These are phyloP conservation scores for Dactylellina haptotyla DNA, from an alignment of 2,329 filamentous ascomycete species.

Conservation along the genomic window DNA sequence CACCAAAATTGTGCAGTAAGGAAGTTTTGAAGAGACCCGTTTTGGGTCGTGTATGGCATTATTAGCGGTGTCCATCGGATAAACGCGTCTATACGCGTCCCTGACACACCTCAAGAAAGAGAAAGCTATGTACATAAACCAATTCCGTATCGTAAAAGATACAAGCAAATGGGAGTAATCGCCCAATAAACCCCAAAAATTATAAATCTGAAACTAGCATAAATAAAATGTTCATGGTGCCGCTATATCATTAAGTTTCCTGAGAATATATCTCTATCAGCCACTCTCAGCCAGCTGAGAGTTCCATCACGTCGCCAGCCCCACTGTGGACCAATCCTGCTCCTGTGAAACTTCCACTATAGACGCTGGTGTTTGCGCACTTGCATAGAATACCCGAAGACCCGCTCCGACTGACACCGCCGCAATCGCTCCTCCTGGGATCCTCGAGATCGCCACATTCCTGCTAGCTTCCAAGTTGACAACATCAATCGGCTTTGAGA, in stretches of 20 bases:
- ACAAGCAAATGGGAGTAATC: no score
- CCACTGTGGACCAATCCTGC: constrained; percentile 23
- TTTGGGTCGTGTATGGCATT: no score
- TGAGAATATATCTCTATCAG: no score
- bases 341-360: constrained; percentile 30
- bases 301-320: constrained; percentile 19
- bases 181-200: background rate
- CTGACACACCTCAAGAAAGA: no score
- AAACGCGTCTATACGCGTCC: no score
- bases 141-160: no score
- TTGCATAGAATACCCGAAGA: constrained; percentile 27
- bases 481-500: constrained; percentile 22
- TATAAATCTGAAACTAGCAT: background rate
- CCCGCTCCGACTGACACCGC: background rate
- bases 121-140: no score
- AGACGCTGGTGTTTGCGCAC: constrained; percentile 13
- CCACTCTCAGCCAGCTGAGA: constrained; percentile 12
- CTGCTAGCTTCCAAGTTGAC: constrained; percentile 10
- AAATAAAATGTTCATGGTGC: no score
- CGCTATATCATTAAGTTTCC: no score
- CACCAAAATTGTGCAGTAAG: no score
- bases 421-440: constrained; percentile 14
- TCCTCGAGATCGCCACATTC: constrained; percentile 26
- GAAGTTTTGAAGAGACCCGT: no score
- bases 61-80: no score